Conservation (phyloP, 2,329 filamentous ascomycete genomes). For the Sphaceloma murrayae region DNA sequence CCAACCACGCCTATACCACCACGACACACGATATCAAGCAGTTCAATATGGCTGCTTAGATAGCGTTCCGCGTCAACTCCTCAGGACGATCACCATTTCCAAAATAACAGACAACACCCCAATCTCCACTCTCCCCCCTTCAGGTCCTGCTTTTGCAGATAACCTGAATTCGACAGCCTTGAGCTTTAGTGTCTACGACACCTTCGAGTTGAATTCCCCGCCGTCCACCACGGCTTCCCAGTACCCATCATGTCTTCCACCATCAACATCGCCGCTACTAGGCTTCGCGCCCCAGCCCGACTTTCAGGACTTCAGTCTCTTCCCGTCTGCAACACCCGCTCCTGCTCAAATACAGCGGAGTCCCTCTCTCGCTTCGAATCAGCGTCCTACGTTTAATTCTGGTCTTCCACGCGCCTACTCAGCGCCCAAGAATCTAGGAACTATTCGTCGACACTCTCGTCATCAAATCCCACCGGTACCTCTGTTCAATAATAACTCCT, state of each 20-base stretch:
- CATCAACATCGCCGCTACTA: slow-evolving; percentile 42
- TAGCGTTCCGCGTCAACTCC: neutral
- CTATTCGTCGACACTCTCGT: slow-evolving; percentile 16
- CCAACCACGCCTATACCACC: neutral
- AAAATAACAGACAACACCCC: slow-evolving; percentile 6
- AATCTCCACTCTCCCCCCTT: slow-evolving; percentile 10
- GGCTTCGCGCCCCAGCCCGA: slow-evolving; percentile 41
- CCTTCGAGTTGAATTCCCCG: slow-evolving; percentile 55
- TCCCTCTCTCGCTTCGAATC: slow-evolving; percentile 45
- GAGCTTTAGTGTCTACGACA: slow-evolving; percentile 34
- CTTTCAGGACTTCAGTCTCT: slow-evolving; percentile 68
- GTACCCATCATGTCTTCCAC: slow-evolving; percentile 67
- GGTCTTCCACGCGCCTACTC: slow-evolving; percentile 1
- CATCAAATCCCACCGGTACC: slow-evolving; percentile 56
- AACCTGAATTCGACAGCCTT: slow-evolving; percentile 57
- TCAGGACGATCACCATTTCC: neutral
- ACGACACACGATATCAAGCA: slow-evolving; percentile 11
- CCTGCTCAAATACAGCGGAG: slow-evolving; percentile 36
- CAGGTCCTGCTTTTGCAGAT: slow-evolving; percentile 16
- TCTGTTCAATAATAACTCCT: slow-evolving; percentile 49
- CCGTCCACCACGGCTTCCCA: slow-evolving; percentile 75
- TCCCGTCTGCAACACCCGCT: slow-evolving; percentile 36
- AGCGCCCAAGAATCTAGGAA: slow-evolving; percentile 6
- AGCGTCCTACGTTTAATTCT: slow-evolving; percentile 49
- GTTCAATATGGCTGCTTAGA: slow-evolving; percentile 12